Evolutionary conservation across 768 basidiomycete genomes (phyloP).

Genomic region (Harrya chromipes): DNA sequence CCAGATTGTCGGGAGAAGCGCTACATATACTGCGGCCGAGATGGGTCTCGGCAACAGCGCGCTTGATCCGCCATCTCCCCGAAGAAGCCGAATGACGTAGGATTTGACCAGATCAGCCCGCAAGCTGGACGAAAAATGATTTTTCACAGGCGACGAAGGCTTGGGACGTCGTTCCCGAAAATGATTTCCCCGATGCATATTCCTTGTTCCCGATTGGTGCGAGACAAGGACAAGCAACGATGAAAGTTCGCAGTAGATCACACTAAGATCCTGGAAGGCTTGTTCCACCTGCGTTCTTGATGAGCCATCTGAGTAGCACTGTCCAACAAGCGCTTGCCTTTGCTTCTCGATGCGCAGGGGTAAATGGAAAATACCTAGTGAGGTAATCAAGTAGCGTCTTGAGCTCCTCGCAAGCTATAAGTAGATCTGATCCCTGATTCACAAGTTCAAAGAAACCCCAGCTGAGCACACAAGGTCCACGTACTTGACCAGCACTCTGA

Average conservation of each 20-base stretch:
- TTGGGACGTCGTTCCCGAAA: slow-evolving; percentile 7
- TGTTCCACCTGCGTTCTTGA: slow-evolving; percentile 53
- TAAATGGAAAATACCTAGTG: slow-evolving; percentile 83
- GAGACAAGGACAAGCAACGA: slow-evolving; percentile 54
- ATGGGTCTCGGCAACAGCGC: slow-evolving; percentile 50
- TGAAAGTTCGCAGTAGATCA: slow-evolving; percentile 74
- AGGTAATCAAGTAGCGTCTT: slow-evolving; percentile 66
- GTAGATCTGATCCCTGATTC: slow-evolving; percentile 24
- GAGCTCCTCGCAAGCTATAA: slow-evolving; percentile 45
- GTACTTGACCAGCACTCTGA: slow-evolving; percentile 40
- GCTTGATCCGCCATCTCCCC: slow-evolving; percentile 43
- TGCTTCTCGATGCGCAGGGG: slow-evolving; percentile 48
- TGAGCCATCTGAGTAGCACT: slow-evolving; percentile 1
- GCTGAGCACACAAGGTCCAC: slow-evolving; percentile 3
- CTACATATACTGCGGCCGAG: slow-evolving; percentile 53
- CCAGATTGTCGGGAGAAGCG: slow-evolving; percentile 79
- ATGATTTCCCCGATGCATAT: slow-evolving; percentile 6
- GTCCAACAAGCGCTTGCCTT: slow-evolving; percentile 38
- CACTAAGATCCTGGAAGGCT: slow-evolving; percentile 64
- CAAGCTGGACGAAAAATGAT: slow-evolving; percentile 24
- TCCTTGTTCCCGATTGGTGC: slow-evolving; percentile 10
- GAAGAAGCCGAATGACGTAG: slow-evolving; percentile 59
- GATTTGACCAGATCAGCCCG: slow-evolving; percentile 53
- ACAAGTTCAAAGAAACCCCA: slow-evolving; percentile 4
- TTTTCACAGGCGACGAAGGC: slow-evolving; percentile 19